Base-by-base conservation (phyloP, 306 rosid genomes). In the Glycyrrhiza uralensis region DNA sequence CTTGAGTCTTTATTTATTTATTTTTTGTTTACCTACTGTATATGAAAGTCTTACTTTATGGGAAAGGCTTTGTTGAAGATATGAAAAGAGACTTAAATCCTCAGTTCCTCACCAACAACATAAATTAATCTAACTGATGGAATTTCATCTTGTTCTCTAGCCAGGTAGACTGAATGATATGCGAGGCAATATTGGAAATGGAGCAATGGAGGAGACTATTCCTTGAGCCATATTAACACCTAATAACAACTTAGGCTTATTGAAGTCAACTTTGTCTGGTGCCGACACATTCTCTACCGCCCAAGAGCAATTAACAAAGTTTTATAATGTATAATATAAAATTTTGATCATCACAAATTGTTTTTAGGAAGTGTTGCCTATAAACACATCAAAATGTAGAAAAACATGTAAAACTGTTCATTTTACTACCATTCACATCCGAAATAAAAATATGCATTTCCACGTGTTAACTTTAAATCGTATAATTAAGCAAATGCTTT, bases 201-300 rank as follows among this genome's bases (percentile, higher is more conserved):
- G 2, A 75, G 38, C 45, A 59, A 50, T 17, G 33, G 32, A 52
- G 42, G 19, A 57, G 36, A 56, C 69, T 56, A 45, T 76, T 76
- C 54, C 23, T 22, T 56, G 50, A 52, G 66, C 47, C 13, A 19
- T 23, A n/a, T 30, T 45, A 30, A 66, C 60, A 54, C 67, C 49
- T 41, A 64, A 62, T 51, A n/a, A 10, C 46, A n/a, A 10, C 46
- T 75, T 19, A 30, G 29, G 71, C 24, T 73, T 46, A 74, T 80
- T 36, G 62, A 69, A 74, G 60, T 79, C 83, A 73, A 66, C 76
- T 59, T 22, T 68, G 32, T 51, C 52, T 74, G 3, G n/a, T 80
- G 77, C 69, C 55, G 76, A 75, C 74, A 75, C 80, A 60, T 80
- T 60, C 66, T 74, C 19, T 56, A 69, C 79, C 24, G 23, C 14